Percentiles rank a stretch among this genome's conserved stretches.
These are phyloP conservation scores for Boeremia exigua DNA, from an alignment of 2,329 filamentous ascomycete species.

Conservation along the genomic window DNA sequence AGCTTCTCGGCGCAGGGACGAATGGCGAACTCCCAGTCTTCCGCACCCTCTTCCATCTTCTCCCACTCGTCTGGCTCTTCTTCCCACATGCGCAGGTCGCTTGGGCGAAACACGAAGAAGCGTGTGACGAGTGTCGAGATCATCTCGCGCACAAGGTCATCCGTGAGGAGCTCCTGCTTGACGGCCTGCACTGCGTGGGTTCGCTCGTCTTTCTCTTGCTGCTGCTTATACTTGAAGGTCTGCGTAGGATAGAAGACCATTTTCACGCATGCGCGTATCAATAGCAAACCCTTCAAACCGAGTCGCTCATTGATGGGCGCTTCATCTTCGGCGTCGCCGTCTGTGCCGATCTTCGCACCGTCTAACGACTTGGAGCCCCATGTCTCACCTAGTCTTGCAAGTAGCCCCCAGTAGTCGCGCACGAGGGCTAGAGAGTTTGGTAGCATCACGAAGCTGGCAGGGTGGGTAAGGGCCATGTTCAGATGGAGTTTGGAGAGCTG, in stretches of 20 bases:
- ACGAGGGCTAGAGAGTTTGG: conserved; percentile 80
- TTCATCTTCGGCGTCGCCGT: conserved; percentile 56
- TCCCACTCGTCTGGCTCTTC: conserved; percentile 97
- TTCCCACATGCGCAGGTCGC: conserved; percentile 90
- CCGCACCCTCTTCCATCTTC: conserved; percentile 82
- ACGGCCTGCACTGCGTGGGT: conserved; percentile 71
- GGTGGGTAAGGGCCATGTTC: conserved; percentile 79
- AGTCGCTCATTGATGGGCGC: conserved; percentile 75
- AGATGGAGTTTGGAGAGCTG: conserved; percentile 93
- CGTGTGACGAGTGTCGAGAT: conserved; percentile 85
- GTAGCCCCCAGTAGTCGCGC: conserved; percentile 83
- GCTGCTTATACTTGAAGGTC: conserved; percentile 81
- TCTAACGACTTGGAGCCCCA: conserved; percentile 63
- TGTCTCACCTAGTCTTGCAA: conserved; percentile 76
- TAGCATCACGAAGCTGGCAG: conserved; percentile 81
- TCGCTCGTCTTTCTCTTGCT: conserved; percentile 78
- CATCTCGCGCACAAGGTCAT: conserved; percentile 78
- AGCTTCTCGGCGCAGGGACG: conserved; percentile 92
- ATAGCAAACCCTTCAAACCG: conserved; percentile 79
- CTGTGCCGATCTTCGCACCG: conserved; percentile 51
- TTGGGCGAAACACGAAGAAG: conserved; percentile 85
- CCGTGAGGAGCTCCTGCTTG: conserved; percentile 75
- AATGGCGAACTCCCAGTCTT: conserved; percentile 86
- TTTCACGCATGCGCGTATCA: conserved; percentile 81
- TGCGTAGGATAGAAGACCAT: conserved; percentile 83